Base-by-base conservation (phyloP, 2,329 filamentous ascomycete species). In the Cladobotryum protrusum region DNA sequence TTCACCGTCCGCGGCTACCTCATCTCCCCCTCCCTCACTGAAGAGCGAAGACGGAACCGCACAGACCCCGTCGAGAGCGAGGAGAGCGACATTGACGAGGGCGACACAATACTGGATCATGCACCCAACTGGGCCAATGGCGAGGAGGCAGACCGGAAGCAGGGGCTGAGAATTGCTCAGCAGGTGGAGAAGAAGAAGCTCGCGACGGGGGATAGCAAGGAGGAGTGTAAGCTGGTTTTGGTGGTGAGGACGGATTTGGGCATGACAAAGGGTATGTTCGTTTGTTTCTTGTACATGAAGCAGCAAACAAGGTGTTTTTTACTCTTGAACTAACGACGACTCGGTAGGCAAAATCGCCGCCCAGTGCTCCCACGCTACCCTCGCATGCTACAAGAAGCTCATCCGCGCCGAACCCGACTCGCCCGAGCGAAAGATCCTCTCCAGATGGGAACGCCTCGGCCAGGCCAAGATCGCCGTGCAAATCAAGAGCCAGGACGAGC, bases 381-480 rank as follows among this genome's bases (percentile, higher is more conserved):
- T 99, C 50, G 91, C 92, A 49, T 97, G 92, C 79, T 99, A 96
- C 82, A 97, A 96, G 73, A 74, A 83, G 52, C 82, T 95, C 56
- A 71, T 82, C 50, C 70, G 74, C 48, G 72, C 81, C n/a, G 71
- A 76, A 47, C 71, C 78, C 37, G 68, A 73, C 35, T 75, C 76
- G 19, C 67, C 79, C 13, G 74, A 78, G 43, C 79, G 82, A 49
- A 73, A 73, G 40, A 73, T 95, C 47, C 80, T 99, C 44, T 78
- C 78, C 57, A 85, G 86, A 57, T 99, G 93, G 93, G 93, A 99
- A 71, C 76, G 75, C 46, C 72, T 77, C 49, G 93, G 93, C 12
- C 91, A 96, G 73, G 87, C 89, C 57, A 97, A 99, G 78, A 87
- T 99, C 56, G 93, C 93, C 7, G 72, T 99, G 49, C 91, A 96